Base-by-base conservation (phyloP, 169 alveolate genomes). In the Plasmodium blacklocki region DNA sequence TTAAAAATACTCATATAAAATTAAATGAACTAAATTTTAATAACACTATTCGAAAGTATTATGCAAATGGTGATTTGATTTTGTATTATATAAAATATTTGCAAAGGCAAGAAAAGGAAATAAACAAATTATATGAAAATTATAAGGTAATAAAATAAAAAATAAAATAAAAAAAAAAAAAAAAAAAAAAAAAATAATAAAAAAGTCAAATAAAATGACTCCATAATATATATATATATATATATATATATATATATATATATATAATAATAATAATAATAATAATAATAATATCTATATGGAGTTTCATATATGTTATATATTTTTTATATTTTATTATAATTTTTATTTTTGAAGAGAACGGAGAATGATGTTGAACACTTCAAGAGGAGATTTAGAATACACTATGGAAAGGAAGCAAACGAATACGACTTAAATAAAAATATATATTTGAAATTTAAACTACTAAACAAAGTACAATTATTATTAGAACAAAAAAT, bases 401-500 rank as follows among this genome's bases (percentile, higher is more conserved):
- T 76, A 19, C 43, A 64, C 21, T 50, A 76, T 26, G 89, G 89
- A 23, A 76, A 23, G 2, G 50, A 67, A 21, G 63, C 78, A 3
- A 76, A 15, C 6, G 26, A 47, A 52, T 9, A 23, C 19, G 89
- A 64, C 9, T 12, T 76, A 47, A 76, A 76, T 47, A 50, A 66
- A 66, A 68, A 14, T 14, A 67, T 76, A 26, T 50, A 49, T 54
- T 29, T 21, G 23, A 76, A 54, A 23, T 18, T 9, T 9, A 63
- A 50, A 39, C 14, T 21, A 12, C 9, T 76, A 15, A 23, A 50
- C 19, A 15, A 68, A 54, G 76, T 26, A 4, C 50, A 47, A 56
- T n/a, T 76, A 50, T 15, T 64, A 39, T 32, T 76, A 39, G 76
- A 64, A 76, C 64, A 64, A 18, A 76, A 66, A 76, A 49, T 76